Base-by-base conservation (phyloP, 192 early-diverging fungal genomes). In the Coemansia sp. region DNA sequence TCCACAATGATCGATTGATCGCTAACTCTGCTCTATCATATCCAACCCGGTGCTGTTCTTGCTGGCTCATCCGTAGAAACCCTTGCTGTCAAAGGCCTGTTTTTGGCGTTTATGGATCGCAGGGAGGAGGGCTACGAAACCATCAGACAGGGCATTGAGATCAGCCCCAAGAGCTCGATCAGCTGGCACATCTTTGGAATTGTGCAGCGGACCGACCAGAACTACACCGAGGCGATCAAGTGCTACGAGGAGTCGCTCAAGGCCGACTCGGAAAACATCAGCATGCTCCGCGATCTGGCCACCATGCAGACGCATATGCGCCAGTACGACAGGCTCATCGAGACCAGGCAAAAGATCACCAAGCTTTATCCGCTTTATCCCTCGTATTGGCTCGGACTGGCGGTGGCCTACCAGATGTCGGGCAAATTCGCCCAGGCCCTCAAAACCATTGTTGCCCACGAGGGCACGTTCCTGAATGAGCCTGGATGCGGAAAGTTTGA, bases 111-210 rank as follows among this genome's bases (percentile, higher is more conserved):
- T 53, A 58, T 97, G 72, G 93, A 95, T 41, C 87, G 89, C 64
- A 92, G 89, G 59, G 89, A 94, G 22, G 94, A 99, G 61, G 94
- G 82, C 7, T 88, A 93, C 53, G 88, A 89, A 18, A 70, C 73
- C 51, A 89, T 94, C 40, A 93, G 91, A 65, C 85, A 85, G 55
- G 94, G 93, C 9, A 66, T 97, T 46, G 74, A 83, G 46, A 81
- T 81, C 43, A 90, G 92, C 52, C 60, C 93, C 20, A 85, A 61
- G 53, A 91, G 87, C 67, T 89, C 89, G 70, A 90, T 94, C 54
- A 91, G 94, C 46, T 99, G 96, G 96, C 96, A 99, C 58, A 89
- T 97, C 15, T 92, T 85, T 64, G 96, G 96, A 13, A 72, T 99
- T n/a, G 68, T 95, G 38, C 81, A 95, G 66, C 87, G 93, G 22